Conservation (phyloP, 108 stramenopile genomes). For the Fistulifera solaris region DNA sequence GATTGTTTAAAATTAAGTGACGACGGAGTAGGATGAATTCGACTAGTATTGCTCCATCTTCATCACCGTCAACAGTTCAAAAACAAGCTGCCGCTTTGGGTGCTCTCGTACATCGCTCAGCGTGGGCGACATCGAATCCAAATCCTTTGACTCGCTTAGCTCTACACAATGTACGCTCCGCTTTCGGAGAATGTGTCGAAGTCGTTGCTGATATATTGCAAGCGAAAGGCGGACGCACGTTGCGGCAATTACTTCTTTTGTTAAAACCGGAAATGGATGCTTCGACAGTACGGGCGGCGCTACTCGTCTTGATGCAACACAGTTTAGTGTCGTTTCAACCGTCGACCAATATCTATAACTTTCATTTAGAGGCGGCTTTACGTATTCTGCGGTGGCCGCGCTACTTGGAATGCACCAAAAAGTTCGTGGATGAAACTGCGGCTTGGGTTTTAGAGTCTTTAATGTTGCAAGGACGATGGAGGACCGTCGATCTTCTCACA, state of each 20-base stretch:
- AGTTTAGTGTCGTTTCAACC: conserved; percentile 35
- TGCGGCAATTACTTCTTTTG: too few relatives aligned
- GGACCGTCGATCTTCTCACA: conserved; percentile 42
- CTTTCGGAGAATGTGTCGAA: conserved; percentile 72
- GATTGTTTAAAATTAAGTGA: too few relatives aligned
- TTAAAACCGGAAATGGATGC: conserved; percentile 10
- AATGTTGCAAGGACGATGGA: conserved; percentile 50
- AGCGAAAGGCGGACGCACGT: conserved; percentile 38
- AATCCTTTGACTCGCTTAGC: conserved; percentile 39
- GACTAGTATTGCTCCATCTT: too few relatives aligned
- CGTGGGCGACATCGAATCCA: conserved; percentile 49
- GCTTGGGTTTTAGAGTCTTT: conserved; percentile 51
- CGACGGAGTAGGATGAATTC: too few relatives aligned
- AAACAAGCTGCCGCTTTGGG: too few relatives aligned
- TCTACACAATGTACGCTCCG: conserved; percentile 68
- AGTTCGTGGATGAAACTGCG: conserved; percentile 42
- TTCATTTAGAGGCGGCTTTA: conserved; percentile 41
- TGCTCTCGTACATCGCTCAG: conserved; percentile 49
- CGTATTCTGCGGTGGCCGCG: conserved; percentile 52
- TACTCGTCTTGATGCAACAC: conserved; percentile 68
- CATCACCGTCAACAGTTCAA: too few relatives aligned
- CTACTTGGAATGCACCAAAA: conserved; percentile 46
- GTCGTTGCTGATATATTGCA: conserved; percentile 64
- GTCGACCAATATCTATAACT: conserved; percentile 35
- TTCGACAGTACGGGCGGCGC: conserved; percentile 45